Base-by-base conservation (phyloP, 2,329 filamentous ascomycete species). In the Septoria linicola region DNA sequence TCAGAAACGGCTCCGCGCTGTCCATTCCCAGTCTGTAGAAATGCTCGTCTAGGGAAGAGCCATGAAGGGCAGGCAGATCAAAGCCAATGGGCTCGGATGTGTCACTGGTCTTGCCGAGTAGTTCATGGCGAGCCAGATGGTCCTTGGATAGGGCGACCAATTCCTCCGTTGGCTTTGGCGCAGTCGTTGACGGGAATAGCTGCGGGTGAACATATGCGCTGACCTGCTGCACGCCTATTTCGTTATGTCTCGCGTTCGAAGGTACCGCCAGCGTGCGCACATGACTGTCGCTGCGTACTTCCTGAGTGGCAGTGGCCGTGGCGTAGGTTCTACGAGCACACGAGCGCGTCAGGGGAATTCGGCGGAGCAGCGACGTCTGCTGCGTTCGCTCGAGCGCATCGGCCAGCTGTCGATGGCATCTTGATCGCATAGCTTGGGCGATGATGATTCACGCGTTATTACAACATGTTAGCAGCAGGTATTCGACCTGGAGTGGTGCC, bases 161-260 rank as follows among this genome's bases (percentile, higher is more conserved):
- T 52, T 90, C 82, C 36, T 80, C 73, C 34, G 97, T 82, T 4
- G 97, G 81, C 54, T 88, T 81, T 34, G 81, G 72, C 2, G 81
- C 74, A 3, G 66, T 70, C 19, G 69, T 66, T 8, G 77, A 71
- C 32, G 76, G 72, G 66, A 99, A 99, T 35, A 99, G 74, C 70
- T 97, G 93, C 1, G 80, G 68, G 69, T 92, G 88, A 37, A 99
- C 79, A 74, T 91, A 80, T 53, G 80, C 78, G 76, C 90, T 96
- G 61, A 99, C 76, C 65, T 97, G 92, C 72, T 99, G 93, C 32
- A 99, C 89, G 46, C 89, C 89, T 63, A 99, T 91, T 61, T 95
- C 88, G 72, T 95, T 99, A 75, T 87, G 89, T 59, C 93, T 84
- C 41, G 89, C 77, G 50, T 79, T 72, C 5, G 75, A 72, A n/a